phyloP scores from a whole-genome alignment of 306 rosid species.

The Glycine soja region DNA sequence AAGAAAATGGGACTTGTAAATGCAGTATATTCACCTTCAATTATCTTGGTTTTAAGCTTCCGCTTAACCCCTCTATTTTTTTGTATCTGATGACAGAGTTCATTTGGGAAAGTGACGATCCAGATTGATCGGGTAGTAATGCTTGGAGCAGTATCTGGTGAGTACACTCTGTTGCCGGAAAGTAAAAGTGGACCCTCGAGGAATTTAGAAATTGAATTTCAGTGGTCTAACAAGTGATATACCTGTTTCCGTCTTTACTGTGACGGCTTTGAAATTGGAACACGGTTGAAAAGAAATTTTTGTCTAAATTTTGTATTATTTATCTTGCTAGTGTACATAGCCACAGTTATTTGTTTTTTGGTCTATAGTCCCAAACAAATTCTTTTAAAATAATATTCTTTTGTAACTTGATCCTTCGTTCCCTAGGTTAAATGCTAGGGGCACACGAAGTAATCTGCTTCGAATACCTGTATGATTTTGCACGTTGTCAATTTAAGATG shows the following conservation, averaged over 20 bases:
- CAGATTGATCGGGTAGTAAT: constrained; percentile 96
- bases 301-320: constrained; percentile 55
- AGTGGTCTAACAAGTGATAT: constrained; percentile 90
- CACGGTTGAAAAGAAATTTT: constrained; percentile 43
- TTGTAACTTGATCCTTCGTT: constrained; percentile 56
- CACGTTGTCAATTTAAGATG: too few species aligned
- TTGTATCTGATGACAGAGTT: constrained; percentile 67
- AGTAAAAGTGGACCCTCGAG: constrained; percentile 92
- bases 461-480: constrained; percentile 28
- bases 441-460: constrained; percentile 44
- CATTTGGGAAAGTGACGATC: constrained; percentile 96
- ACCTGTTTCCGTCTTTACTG: not conserved
- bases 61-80: constrained; percentile 27
- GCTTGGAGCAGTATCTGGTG: constrained; percentile 96
- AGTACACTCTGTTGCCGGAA: constrained; percentile 89
- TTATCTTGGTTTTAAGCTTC: not conserved
- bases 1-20: constrained; percentile 21
- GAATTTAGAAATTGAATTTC: constrained; percentile 97
- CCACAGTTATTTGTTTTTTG: constrained; percentile 52
- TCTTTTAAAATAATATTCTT: constrained; percentile 63
- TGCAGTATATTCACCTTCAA: not conserved
- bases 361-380: constrained; percentile 51
- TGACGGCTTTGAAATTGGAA: constrained; percentile 42
- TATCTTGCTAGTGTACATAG: constrained; percentile 72
- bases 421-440: constrained; percentile 6